Conservation (phyloP, 1,284 basidiomycete species). For the Earliella scabrosa region DNA sequence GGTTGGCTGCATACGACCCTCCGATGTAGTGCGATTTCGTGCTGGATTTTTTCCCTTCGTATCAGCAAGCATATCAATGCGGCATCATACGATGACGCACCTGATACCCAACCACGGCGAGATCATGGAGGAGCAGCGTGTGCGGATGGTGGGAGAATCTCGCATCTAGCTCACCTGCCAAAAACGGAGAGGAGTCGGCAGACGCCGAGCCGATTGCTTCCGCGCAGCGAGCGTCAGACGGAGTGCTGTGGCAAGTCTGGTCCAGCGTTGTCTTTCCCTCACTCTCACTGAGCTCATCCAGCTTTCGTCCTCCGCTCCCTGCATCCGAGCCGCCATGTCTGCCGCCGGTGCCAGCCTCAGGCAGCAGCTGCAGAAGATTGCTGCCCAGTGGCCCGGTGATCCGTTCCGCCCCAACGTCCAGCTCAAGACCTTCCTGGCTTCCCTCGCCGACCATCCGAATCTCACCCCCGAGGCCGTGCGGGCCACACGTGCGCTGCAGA, state of each 20-base stretch:
- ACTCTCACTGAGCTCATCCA: background rate
- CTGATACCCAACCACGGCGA: background rate
- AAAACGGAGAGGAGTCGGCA: constrained; percentile 5
- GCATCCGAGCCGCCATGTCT: constrained; percentile 28
- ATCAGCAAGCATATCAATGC: too few relatives aligned
- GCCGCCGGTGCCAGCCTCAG: constrained; percentile 37
- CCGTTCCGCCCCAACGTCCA: constrained; percentile 78
- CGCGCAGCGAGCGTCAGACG: background rate
- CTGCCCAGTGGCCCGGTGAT: constrained; percentile 64
- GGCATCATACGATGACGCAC: background rate
- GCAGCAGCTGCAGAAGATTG: constrained; percentile 56
- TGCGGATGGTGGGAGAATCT: background rate
- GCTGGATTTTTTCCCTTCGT: too few relatives aligned
- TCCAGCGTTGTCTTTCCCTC: background rate
- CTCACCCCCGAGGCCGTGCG: constrained; percentile 62
- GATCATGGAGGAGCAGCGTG: background rate
- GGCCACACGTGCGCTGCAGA: constrained; percentile 55
- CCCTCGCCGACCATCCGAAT: constrained; percentile 68
- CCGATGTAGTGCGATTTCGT: too few relatives aligned
- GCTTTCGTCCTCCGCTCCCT: background rate
- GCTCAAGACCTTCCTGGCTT: constrained; percentile 63
- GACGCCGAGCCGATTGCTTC: background rate
- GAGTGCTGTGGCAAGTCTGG: background rate
- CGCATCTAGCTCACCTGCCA: constrained; percentile 11
- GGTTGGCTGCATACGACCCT: too few relatives aligned